Conservation (phyloP, 495 filamentous ascomycete genomes). For the Pyronema omphalodes region DNA sequence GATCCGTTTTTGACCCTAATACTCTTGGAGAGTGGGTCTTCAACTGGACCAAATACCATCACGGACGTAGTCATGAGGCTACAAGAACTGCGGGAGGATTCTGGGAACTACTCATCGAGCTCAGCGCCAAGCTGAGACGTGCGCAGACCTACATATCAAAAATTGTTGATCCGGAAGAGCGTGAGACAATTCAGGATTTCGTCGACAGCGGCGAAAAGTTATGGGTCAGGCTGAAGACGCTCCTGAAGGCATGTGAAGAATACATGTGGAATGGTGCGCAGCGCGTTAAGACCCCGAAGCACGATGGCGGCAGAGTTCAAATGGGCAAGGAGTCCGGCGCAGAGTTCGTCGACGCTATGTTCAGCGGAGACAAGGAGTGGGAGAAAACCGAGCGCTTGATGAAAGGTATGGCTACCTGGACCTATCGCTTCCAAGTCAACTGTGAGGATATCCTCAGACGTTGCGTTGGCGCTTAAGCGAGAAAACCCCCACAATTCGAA, state of each 20-base stretch:
- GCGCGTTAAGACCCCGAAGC: constrained; percentile 36
- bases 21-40: constrained; percentile 98
- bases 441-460: constrained; percentile 73
- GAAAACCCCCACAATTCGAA: neutral
- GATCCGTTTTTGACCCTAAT: constrained; percentile 94
- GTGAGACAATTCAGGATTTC: constrained; percentile 77
- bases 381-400: constrained; percentile 91
- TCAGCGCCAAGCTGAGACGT: constrained; percentile 90
- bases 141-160: constrained; percentile 63
- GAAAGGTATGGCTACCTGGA: constrained; percentile 82
- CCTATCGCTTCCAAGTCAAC: constrained; percentile 88
- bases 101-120: constrained; percentile 86
- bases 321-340: constrained; percentile 87
- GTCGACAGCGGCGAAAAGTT: constrained; percentile 78
- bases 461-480: constrained; percentile 25
- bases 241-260: constrained; percentile 77
- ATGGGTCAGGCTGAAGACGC: constrained; percentile 65
- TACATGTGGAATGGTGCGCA: constrained; percentile 75
- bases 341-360: constrained; percentile 95
- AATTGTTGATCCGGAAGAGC: constrained; percentile 50
- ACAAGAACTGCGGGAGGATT: constrained; percentile 85
- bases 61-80: constrained; percentile 69
- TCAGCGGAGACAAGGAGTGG: constrained; percentile 79
- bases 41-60: constrained; percentile 94
- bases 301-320: constrained; percentile 43